phyloP scores from a whole-genome alignment of 2,329 filamentous ascomycete genomes.

The Colletotrichum tropicicola region DNA sequence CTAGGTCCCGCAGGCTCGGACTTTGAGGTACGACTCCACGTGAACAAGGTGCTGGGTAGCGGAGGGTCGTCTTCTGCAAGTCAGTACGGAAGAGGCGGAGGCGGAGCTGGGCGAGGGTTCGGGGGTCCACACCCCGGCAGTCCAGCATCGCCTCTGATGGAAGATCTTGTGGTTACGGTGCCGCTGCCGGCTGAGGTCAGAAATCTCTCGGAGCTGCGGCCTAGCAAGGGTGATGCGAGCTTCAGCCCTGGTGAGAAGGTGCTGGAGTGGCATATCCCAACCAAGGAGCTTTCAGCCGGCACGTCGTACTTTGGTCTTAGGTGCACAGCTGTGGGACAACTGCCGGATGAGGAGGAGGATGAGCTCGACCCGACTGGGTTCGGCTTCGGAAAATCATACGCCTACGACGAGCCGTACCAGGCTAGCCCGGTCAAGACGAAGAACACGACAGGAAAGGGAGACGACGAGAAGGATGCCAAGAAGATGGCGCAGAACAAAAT shows the following conservation, averaged over 20 bases:
- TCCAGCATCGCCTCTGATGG: slow-evolving; percentile 69
- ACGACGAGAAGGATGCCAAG: slow-evolving; percentile 60
- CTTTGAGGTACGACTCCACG: slow-evolving; percentile 84
- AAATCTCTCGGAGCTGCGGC: slow-evolving; percentile 83
- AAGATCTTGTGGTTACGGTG: slow-evolving; percentile 81
- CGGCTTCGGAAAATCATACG: slow-evolving; percentile 60
- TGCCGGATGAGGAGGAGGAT: slow-evolving; percentile 58
- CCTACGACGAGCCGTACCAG: slow-evolving; percentile 67
- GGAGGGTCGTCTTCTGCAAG: slow-evolving; percentile 45
- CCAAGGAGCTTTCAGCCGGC: slow-evolving; percentile 77
- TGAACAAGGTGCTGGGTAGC: slow-evolving; percentile 67
- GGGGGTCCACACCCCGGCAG: slow-evolving; percentile 60
- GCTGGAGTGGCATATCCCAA: slow-evolving; percentile 85
- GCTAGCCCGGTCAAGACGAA: slow-evolving; percentile 46
- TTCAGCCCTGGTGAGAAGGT: slow-evolving; percentile 78
- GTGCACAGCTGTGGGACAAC: slow-evolving; percentile 79
- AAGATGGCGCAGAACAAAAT: slow-evolving; percentile 75
- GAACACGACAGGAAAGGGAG: slow-evolving; percentile 39
- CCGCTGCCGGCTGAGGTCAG: slow-evolving; percentile 83
- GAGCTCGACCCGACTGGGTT: slow-evolving; percentile 60
- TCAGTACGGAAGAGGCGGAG: slow-evolving; percentile 51
- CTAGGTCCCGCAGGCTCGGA: slow-evolving; percentile 81
- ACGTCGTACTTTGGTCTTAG: slow-evolving; percentile 77
- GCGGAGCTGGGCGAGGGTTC: slow-evolving; percentile 48
- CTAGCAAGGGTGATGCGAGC: slow-evolving; percentile 83